A percentile compares a stretch with the other conserved stretches of the same genome.
phyloP scores from a whole-genome alignment of 2,329 filamentous ascomycete genomes.

The Mollisiaceae sp. region DNA sequence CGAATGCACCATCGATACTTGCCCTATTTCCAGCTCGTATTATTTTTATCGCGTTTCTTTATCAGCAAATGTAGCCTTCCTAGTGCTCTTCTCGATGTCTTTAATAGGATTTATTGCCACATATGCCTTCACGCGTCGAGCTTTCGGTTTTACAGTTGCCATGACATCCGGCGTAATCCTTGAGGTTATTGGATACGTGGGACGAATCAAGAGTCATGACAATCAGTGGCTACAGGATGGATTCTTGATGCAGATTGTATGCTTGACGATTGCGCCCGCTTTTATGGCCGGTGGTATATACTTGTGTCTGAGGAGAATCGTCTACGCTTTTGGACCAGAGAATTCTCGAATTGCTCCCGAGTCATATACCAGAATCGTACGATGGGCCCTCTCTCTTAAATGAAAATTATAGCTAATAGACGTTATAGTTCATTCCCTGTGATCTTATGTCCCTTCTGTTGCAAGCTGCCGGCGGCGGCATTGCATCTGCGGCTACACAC shows the following conservation, averaged over 20 bases:
- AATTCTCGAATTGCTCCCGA: conserved; percentile 54
- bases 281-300: conserved; percentile 70
- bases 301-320: conserved; percentile 60
- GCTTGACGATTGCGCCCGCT: conserved; percentile 67
- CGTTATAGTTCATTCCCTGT: conserved; percentile 62
- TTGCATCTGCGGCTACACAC: conserved; percentile 57
- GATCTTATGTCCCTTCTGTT: conserved; percentile 65
- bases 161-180: conserved; percentile 58
- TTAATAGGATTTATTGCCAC: conserved; percentile 48
- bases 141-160: conserved; percentile 56
- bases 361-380: conserved; percentile 55
- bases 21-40: conserved; percentile 45
- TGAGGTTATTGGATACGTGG: conserved; percentile 65
- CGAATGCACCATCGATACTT: conserved; percentile 45
- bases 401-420: background rate
- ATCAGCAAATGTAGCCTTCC: conserved; percentile 57
- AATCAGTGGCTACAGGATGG: conserved; percentile 56
- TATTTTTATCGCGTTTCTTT: conserved; percentile 61
- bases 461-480: conserved; percentile 63
- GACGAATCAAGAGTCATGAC: conserved; percentile 58
- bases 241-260: conserved; percentile 63
- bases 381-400: conserved; percentile 44
- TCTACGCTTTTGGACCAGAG: conserved; percentile 53
- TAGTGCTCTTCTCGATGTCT: conserved; percentile 55
- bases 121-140: conserved; percentile 52